Evolutionary conservation across 129 eudicot species (phyloP), one percentile per base, ranked within the genome.

Genomic region (Heracleum sosnowskyi): DNA sequence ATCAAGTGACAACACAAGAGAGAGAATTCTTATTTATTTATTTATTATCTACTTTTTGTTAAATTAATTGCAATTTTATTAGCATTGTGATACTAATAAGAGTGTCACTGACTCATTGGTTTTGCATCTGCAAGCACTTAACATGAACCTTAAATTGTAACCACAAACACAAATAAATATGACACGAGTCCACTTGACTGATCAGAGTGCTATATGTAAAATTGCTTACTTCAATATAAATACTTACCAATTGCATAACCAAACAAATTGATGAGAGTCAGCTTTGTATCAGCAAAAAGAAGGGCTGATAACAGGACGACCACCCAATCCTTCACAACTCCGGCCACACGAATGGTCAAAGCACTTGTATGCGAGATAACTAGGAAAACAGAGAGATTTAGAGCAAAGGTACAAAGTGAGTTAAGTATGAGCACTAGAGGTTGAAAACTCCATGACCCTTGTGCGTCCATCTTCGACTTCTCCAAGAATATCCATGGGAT

Each of bases 311-410:
- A 77, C n/a, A 95, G 85, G 62, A 95, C 97, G 28, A 95, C 99
- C 85, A 90, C 96, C 99, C 99, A 95, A 79, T 95, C 99, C 85
- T 95, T 95, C 42, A 95, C 99, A 77, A 95, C 99, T 75, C 99
- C 97, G 78, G 99, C 99, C 68, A 95, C 99, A 26, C 99, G 96
- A 78, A 95, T 92, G 53, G 97, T 95, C 77, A 95, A 86, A 45
- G 99, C 99, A 82, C 99, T 95, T 29, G 99, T 95, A 69, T 92
- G 99, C 13, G 94, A 89, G 81, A 95, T 95, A 76, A 95, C 97
- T 51, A 95, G 97, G 70, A 95, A 95, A 82, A 95, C 97, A 40
- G 99, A 95, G 72, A 95, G 96, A 82, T 95, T 95, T 68, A 92
- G 88, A 22, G 96, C 99, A 82, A 95, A 95, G 55, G 99, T 95